These are phyloP conservation scores for Lichtheimia corymbifera DNA, from an alignment of 371 early-diverging fungal species.

Conservation along the genomic window DNA sequence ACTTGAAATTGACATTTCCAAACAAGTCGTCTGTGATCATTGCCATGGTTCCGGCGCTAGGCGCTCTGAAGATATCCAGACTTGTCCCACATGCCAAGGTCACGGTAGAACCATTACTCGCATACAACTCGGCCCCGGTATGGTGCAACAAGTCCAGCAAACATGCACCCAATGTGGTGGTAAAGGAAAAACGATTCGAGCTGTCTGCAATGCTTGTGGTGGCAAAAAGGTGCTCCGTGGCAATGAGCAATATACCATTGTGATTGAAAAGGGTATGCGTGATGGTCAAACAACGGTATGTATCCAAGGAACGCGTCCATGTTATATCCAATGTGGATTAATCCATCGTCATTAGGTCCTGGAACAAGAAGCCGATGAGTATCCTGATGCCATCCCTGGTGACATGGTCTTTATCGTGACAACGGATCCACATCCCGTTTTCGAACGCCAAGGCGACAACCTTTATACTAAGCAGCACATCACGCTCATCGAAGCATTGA, in stretches of 20 bases:
- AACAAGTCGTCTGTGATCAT: conserved; percentile 90
- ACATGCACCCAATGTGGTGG: conserved; percentile 91
- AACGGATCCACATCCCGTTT: conserved; percentile 78
- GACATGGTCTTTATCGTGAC: conserved; percentile 85
- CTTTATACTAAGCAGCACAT: conserved; percentile 83
- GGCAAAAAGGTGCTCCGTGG: conserved; percentile 87
- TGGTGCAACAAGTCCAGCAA: conserved; percentile 92
- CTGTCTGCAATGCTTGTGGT: conserved; percentile 79
- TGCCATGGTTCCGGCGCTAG: conserved; percentile 95
- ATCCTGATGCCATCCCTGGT: conserved; percentile 86
- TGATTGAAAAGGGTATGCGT: conserved; percentile 86
- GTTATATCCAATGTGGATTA: neutral
- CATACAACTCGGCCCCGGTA: conserved; percentile 89
- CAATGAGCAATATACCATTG: conserved; percentile 77
- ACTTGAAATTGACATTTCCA: conserved; percentile 88
- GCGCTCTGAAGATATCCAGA: conserved; percentile 78
- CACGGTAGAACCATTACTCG: conserved; percentile 80
- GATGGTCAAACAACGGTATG: conserved; percentile 76
- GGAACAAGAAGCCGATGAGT: conserved; percentile 91
- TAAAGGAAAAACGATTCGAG: conserved; percentile 82
- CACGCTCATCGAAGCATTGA: conserved; percentile 83
- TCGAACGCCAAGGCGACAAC: conserved; percentile 82
- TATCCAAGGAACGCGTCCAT: no score
- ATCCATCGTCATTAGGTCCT: conserved; percentile 43
- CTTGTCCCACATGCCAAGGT: conserved; percentile 81